Conservation (phyloP, 441 rosid species). For the Kokia cookei region DNA sequence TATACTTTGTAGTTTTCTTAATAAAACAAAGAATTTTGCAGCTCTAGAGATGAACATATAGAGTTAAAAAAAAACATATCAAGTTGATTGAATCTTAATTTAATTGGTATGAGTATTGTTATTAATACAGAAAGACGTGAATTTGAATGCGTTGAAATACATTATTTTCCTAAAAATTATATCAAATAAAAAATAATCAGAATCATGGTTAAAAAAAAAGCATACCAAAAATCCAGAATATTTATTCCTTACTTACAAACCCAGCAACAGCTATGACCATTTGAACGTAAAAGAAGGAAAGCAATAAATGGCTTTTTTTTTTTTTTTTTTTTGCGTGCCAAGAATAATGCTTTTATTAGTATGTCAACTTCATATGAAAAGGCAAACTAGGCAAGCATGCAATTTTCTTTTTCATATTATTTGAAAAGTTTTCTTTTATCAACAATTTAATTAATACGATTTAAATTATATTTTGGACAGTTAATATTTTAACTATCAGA, state of each 20-base stretch:
- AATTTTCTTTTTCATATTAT: neutral
- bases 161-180: too few species aligned
- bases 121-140: too few species aligned
- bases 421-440: too few species aligned
- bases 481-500: too few species aligned
- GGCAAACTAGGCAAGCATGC: neutral
- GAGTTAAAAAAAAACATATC: neutral
- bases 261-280: neutral
- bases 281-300: neutral
- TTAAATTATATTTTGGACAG: too few species aligned
- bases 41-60: neutral
- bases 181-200: too few species aligned
- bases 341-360: neutral
- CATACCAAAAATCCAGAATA: neutral
- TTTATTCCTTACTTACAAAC: constrained; percentile 3
- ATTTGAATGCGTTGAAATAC: too few species aligned
- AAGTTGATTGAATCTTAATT: too few species aligned
- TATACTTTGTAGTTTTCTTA: too few species aligned
- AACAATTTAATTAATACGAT: too few species aligned
- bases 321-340: neutral
- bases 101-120: too few species aligned
- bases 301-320: neutral
- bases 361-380: constrained; percentile 1
- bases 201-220: neutral
- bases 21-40: neutral